Conservation (phyloP, 2,329 filamentous ascomycete species). For the Clarireedia paspali region DNA sequence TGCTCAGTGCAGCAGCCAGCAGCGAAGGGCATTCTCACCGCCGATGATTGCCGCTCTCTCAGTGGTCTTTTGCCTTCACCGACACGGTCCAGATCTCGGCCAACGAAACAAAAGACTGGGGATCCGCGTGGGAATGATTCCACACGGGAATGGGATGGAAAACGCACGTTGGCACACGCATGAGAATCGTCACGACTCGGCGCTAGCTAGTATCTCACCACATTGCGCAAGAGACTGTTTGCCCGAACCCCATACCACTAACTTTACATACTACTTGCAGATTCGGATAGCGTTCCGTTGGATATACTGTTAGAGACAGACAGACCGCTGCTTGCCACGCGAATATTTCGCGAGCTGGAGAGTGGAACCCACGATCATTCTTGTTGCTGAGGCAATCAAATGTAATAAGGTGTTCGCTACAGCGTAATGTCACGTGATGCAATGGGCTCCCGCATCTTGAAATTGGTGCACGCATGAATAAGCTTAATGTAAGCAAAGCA, state of each 20-base stretch:
- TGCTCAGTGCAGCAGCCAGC: not conserved
- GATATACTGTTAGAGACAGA: not conserved
- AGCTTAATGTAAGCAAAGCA: conserved; percentile 8
- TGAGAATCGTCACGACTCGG: conserved; percentile 2
- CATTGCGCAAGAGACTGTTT: conserved; percentile 10
- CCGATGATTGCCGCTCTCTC: not conserved
- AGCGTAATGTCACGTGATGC: not conserved
- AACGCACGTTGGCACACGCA: conserved; percentile 6
- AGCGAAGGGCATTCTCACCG: conserved; percentile 5
- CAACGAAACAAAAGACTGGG: not conserved
- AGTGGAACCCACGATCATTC: not conserved
- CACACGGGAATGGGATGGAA: not conserved
- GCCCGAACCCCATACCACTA: not conserved
- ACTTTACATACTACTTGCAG: conserved; percentile 6
- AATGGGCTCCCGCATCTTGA: not conserved
- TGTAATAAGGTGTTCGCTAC: not conserved
- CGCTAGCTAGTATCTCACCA: conserved; percentile 5
- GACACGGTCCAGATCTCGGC: not conserved
- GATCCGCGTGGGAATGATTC: conserved; percentile 1
- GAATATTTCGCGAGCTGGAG: not conserved
- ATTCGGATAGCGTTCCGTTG: conserved; percentile 7
- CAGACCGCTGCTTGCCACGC: conserved; percentile 11
- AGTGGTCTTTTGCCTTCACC: conserved; percentile 5
- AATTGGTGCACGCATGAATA: conserved; percentile 3
- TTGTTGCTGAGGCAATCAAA: conserved; percentile 7